Conservation (phyloP, 2,329 filamentous ascomycete genomes). For the Pezicula rhizophila region DNA sequence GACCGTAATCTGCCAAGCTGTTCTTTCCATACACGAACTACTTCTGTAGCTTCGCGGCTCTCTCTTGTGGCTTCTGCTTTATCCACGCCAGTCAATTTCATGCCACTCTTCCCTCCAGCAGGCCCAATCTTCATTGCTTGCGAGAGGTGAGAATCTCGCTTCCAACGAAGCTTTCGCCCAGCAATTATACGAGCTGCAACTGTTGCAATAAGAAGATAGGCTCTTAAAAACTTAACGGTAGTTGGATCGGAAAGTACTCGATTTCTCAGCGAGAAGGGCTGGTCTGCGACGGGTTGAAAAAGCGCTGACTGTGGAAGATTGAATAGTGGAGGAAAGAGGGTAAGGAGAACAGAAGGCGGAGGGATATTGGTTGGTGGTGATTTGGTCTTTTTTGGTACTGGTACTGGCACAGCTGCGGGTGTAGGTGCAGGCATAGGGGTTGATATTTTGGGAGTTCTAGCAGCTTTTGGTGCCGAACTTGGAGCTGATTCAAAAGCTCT, state of each 20-base stretch:
- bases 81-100: slow-evolving; percentile 87
- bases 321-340: slow-evolving; percentile 68
- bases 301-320: slow-evolving; percentile 57
- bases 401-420: background rate
- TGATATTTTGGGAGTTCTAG: background rate
- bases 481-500: no score
- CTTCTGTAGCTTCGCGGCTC: slow-evolving; percentile 76
- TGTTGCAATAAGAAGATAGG: slow-evolving; percentile 56
- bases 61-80: slow-evolving; percentile 77
- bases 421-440: background rate
- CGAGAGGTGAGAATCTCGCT: slow-evolving; percentile 75
- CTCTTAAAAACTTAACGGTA: slow-evolving; percentile 56
- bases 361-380: slow-evolving; percentile 65
- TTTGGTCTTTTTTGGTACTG: background rate
- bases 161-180: slow-evolving; percentile 83
- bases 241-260: slow-evolving; percentile 57
- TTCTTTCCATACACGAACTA: slow-evolving; percentile 67
- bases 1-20: slow-evolving; percentile 70
- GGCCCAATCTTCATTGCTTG: slow-evolving; percentile 82
- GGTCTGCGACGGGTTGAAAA: slow-evolving; percentile 58
- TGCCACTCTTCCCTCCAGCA: slow-evolving; percentile 71
- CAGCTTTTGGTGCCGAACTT: background rate
- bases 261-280: slow-evolving; percentile 52
- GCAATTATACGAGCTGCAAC: slow-evolving; percentile 77
- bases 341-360: slow-evolving; percentile 76